Conservation (phyloP, 2,329 filamentous ascomycete genomes). For the Ophioceras dolichostomum region DNA sequence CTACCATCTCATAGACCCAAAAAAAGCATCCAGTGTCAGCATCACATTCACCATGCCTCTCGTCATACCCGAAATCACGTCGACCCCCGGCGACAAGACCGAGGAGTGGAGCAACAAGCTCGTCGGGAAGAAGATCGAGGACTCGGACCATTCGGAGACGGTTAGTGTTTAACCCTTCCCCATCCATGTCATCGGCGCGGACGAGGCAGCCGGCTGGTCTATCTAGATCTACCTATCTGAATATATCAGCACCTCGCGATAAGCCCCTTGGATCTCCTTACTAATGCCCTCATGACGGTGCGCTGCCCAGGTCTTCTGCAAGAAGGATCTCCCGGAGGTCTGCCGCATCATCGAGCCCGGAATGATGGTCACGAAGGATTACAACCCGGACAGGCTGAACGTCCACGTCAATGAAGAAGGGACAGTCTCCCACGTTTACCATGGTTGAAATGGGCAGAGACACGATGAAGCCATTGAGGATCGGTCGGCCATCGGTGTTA, state of each 20-base stretch:
- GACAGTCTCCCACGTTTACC: conserved; percentile 44
- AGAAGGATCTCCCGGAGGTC: conserved; percentile 43
- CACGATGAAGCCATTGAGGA: too few species aligned
- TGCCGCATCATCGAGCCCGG: conserved; percentile 45
- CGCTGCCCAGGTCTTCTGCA: conserved; percentile 40
- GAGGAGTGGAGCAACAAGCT: conserved; percentile 51
- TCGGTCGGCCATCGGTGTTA: too few species aligned
- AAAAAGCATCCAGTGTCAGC: too few species aligned
- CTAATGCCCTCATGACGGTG: not conserved
- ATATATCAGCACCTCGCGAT: not conserved
- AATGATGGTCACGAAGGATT: conserved; percentile 46
- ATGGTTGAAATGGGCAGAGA: too few species aligned
- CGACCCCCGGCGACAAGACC: conserved; percentile 29
- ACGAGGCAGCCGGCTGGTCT: not conserved
- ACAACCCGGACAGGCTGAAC: conserved; percentile 40
- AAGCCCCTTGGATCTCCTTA: not conserved
- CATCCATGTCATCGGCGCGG: not conserved
- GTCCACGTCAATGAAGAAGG: conserved; percentile 48
- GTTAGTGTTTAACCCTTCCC: conserved; percentile 22
- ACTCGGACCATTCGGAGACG: conserved; percentile 35
- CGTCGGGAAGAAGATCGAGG: conserved; percentile 49
- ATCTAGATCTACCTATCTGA: not conserved
- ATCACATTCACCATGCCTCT: conserved; percentile 44
- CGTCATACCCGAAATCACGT: conserved; percentile 46
- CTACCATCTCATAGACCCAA: too few species aligned